Base-by-base conservation (phyloP, 441 rosid species). In the Kokia cookei region DNA sequence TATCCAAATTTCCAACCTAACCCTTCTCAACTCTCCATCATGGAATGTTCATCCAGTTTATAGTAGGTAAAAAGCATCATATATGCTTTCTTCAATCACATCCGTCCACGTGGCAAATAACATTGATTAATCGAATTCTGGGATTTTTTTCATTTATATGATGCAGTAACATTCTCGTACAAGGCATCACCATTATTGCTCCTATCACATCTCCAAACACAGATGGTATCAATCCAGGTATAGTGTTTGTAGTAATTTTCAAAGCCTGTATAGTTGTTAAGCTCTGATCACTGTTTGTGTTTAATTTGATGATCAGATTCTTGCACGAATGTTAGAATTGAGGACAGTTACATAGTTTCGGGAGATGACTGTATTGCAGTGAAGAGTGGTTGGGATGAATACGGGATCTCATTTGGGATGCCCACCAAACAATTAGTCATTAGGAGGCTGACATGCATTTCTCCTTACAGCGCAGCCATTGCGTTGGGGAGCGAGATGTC, bases 191-290 rank as follows among this genome's bases (percentile, higher is more conserved):
- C 27, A 90, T 88, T 67, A 80, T 90, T 2, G 94, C 94, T 35
- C 94, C 94, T 3, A 73, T 88, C 32, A 86, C 74, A 57, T 90
- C 92, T 61, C 94, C 94, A 1, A 90, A 90, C 81, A 88, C 94
- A 13, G 94, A 90, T 40, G 92, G 94, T 3, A 86, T 90, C 78
- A 88, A 90, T 71, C 94, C 92, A 77, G 97, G 98, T 93, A 74
- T 15, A 1, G 29, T 22, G 3, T 6, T 65, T 45, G 14, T 47
- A 17, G 11, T 51, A 4, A 15, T 2, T 29, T 48, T 15, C 3
- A 4, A 48, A 24, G 48, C 15, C 54, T 7, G 40, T 27, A n/a
- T 27, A 15, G 4, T 42, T 17, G 71, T 10, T 15, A 1, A 10
- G 4, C 4, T 65, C 6, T 7, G 1, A n/a, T 54, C 2, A 3